Evolutionary conservation across 257 asterid species (phyloP), one percentile per base, ranked within the genome.

Genomic region (Anisodus tanguticus): DNA sequence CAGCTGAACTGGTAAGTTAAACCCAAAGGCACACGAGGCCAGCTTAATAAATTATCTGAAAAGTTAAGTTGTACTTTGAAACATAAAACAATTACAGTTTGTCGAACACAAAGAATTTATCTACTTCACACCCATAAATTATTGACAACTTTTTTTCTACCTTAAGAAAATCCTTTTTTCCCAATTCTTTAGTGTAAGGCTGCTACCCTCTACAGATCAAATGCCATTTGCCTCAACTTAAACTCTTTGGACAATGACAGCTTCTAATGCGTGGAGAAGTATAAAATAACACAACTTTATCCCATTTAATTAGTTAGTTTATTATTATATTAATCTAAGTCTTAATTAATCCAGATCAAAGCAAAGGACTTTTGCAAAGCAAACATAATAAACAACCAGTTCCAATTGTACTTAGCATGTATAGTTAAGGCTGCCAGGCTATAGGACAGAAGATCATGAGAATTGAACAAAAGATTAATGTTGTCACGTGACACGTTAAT

Each of bases 341-440:
- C 64, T 58, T 22, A 45, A 72, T 64, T 26, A 26, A 35, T 53
- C 15, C 45, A 53, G 49, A 77, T 13, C 64, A 77, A 76, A 76
- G 63, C 22, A 6, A 68, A 80, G 19, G 86, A 87, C 79, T 83
- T 82, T 67, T 84, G 64, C 68, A 86, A 59, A 76, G 90, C 84
- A 84, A 49, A 67, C 35, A 63, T 53, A 62, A 82, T 84, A 54
- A 66, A 79, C 74, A 69, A 88, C 89, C 47, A 90, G 92, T 91
- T 92, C 92, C 90, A 15, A 90, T 84, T 85, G 93, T 88, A 91
- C 91, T 91, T 91, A 3, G 57, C 87, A 82, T 79, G 85, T 87
- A 83, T 84, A 82, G 3, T 49, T 63, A 58, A 83, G 81, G n/a
- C 55, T 9, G 67, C 59, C 55, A 45, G 35, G 3, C 57, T 8